Conservation (phyloP, 495 filamentous ascomycete genomes). For the Neurospora sp. region DNA sequence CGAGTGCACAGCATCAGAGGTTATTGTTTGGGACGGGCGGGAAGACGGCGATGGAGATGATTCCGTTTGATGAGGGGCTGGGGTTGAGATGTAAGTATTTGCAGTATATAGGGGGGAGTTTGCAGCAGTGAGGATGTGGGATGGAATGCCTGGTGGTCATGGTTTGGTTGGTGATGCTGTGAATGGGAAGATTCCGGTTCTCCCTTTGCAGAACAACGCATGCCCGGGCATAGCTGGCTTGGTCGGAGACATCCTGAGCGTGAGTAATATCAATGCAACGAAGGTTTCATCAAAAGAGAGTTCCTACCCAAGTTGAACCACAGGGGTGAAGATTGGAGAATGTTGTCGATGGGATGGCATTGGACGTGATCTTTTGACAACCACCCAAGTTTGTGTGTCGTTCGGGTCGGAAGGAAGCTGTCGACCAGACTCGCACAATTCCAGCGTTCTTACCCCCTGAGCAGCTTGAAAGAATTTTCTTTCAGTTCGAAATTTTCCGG, state of each 20-base stretch:
- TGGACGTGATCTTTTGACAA: background rate
- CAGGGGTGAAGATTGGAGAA: background rate
- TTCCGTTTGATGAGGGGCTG: slow-evolving; percentile 33
- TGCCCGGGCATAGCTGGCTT: background rate
- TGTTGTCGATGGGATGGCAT: background rate
- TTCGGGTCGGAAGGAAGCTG: background rate
- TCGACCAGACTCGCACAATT: background rate
- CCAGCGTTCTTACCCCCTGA: background rate
- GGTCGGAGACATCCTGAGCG: background rate
- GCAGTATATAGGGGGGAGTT: background rate
- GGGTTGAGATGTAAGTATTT: slow-evolving; percentile 44
- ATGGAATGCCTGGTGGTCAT: background rate
- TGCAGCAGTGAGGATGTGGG: background rate
- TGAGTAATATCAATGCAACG: background rate
- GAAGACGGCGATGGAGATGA: slow-evolving; percentile 44
- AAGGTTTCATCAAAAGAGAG: background rate
- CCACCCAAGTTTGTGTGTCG: background rate
- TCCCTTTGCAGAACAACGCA: background rate
- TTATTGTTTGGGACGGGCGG: slow-evolving; percentile 46
- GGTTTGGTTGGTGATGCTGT: background rate
- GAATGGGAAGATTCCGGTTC: background rate
- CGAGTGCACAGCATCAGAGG: slow-evolving; percentile 23
- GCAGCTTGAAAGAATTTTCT: background rate
- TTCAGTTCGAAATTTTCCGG: background rate
- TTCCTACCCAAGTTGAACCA: background rate